These are phyloP conservation scores for Acmispon strigosus DNA, from an alignment of 306 rosid genomes.

Conservation along the genomic window DNA sequence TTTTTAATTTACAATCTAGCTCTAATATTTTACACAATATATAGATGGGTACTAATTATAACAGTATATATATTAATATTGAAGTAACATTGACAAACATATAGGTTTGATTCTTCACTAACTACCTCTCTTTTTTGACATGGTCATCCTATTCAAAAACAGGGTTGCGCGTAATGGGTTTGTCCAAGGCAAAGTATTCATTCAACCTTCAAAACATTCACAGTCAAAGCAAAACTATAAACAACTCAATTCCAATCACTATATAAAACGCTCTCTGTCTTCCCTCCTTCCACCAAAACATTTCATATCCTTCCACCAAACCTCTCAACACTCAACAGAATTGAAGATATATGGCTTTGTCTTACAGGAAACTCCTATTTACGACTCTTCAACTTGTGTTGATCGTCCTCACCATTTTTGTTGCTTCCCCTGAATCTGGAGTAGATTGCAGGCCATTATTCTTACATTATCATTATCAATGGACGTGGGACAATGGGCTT, in stretches of 20 bases:
- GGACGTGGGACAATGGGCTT: slow-evolving; percentile 15
- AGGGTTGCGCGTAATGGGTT: background rate
- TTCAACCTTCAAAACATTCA: background rate
- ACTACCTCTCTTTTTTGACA: background rate
- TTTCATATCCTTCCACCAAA: no score
- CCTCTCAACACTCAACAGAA: no score
- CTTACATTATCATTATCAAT: background rate
- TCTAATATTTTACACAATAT: no score
- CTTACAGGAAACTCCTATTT: background rate
- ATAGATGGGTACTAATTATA: no score
- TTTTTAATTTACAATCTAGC: no score
- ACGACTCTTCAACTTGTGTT: background rate
- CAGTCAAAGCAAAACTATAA: background rate
- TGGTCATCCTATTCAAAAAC: background rate
- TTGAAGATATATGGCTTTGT: slow-evolving; percentile 11
- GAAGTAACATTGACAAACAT: no score
- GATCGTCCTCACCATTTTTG: background rate
- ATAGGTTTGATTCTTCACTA: background rate
- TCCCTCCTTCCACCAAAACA: background rate
- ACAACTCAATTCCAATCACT: background rate
- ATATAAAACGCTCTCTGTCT: background rate
- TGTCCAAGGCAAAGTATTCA: background rate
- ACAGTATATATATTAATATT: no score
- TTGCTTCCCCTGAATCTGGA: slow-evolving; percentile 3
- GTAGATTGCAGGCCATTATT: slow-evolving; percentile 28